These are phyloP conservation scores for Aspergillus tamarii DNA, from an alignment of 2,329 filamentous ascomycete genomes.

Conservation along the genomic window DNA sequence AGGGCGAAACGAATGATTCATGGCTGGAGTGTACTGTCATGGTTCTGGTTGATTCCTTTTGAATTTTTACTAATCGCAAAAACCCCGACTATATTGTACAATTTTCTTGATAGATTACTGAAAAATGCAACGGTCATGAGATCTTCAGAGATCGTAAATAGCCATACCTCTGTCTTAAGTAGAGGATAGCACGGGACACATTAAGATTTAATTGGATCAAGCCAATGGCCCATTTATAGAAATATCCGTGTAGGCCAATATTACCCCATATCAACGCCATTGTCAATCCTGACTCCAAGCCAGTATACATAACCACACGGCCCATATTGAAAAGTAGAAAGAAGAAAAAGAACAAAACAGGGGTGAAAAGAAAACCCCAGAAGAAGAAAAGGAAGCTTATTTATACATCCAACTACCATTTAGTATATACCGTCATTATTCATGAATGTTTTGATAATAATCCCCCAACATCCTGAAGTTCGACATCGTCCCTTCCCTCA, in stretches of 20 bases:
- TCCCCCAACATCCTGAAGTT: constrained; percentile 50
- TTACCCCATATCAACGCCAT: constrained; percentile 16
- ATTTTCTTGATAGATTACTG: constrained; percentile 11
- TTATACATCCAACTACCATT: neutral
- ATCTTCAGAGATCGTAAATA: neutral
- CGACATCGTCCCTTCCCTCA: constrained; percentile 27
- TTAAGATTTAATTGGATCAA: neutral
- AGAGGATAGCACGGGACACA: neutral
- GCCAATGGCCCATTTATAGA: neutral
- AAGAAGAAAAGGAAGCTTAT: neutral
- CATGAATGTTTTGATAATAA: constrained; percentile 31
- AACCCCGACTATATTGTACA: constrained; percentile 15
- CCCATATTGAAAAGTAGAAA: neutral
- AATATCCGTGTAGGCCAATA: neutral
- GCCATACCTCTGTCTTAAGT: neutral
- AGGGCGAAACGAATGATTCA: constrained; percentile 34
- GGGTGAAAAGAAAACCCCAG: neutral
- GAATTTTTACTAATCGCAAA: constrained; percentile 14
- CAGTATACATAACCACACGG: neutral
- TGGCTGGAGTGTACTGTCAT: constrained; percentile 24
- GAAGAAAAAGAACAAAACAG: neutral
- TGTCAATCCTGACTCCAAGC: constrained; percentile 11
- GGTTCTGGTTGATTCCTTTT: constrained; percentile 13
- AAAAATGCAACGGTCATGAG: constrained; percentile 10
- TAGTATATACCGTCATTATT: neutral